Evolutionary conservation across 2,329 filamentous ascomycete species (phyloP).

Genomic region (Aureobasidium vineae): DNA sequence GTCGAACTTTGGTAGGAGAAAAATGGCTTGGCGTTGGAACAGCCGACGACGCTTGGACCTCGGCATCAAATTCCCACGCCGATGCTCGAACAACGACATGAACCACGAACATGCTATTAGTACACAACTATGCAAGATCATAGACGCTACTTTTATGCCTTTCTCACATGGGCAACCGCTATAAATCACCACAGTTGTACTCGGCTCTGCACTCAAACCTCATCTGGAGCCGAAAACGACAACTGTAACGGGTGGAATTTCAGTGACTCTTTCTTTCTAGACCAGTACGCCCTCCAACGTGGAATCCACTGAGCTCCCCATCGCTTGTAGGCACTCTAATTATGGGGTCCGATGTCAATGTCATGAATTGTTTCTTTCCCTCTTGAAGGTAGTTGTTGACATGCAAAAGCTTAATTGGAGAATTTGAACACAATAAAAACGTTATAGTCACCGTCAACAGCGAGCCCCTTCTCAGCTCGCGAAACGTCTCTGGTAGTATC

Average conservation of each 20-base stretch:
- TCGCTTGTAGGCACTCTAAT: neutral
- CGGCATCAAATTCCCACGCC: neutral
- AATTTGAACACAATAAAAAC: constrained; percentile 4
- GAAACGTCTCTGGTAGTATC: neutral
- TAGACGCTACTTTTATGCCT: neutral
- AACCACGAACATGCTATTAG: too few relatives aligned
- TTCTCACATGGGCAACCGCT: neutral
- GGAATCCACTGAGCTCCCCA: neutral
- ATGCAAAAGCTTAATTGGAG: neutral
- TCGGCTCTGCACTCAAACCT: neutral
- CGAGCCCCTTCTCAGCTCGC: neutral
- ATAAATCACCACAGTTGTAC: neutral
- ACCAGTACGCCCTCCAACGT: neutral
- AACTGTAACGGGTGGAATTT: neutral
- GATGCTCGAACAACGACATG: neutral
- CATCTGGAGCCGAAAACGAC: neutral
- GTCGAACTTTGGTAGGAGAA: neutral
- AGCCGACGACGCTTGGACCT: neutral
- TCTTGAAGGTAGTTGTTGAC: neutral
- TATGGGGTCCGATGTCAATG: neutral
- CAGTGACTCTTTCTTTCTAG: neutral
- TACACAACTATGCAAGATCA: neutral
- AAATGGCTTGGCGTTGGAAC: neutral
- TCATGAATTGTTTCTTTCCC: neutral
- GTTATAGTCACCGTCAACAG: neutral